Percentiles rank a stretch among this genome's conserved stretches.
Evolutionary conservation across 257 asterid species (phyloP).

Genomic region (Verbascum thapsus): DNA sequence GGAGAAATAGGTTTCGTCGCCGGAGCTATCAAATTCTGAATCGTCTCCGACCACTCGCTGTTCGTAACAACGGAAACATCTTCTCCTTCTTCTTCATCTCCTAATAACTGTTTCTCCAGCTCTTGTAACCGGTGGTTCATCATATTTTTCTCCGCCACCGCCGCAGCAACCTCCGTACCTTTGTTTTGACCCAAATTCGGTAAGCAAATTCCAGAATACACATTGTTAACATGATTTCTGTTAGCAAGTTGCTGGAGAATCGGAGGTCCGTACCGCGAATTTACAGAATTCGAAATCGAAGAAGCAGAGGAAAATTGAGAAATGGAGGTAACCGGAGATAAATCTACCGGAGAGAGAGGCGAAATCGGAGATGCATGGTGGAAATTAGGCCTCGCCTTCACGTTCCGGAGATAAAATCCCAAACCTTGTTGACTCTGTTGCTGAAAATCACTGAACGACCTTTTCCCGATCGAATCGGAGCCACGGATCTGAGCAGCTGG

Average conservation of each 20-base stretch:
- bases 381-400: conserved; percentile 56
- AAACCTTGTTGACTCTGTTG: conserved; percentile 46
- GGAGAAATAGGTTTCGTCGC: conserved; percentile 47
- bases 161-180: conserved; percentile 28
- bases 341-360: conserved; percentile 59
- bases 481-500: conserved; percentile 58
- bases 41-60: conserved; percentile 80
- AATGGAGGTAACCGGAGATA: conserved; percentile 41
- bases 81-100: conserved; percentile 60
- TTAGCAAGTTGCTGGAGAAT: conserved; percentile 45
- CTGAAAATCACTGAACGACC: conserved; percentile 68
- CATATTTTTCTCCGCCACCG: conserved; percentile 50
- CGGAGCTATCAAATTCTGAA: conserved; percentile 54
- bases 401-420: conserved; percentile 67
- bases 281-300: conserved; percentile 40
- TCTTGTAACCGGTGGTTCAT: conserved; percentile 63
- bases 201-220: conserved; percentile 28
- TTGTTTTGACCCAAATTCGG: conserved; percentile 44
- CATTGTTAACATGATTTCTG: conserved; percentile 24
- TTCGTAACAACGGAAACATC: conserved; percentile 54
- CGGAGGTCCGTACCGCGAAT: conserved; percentile 52
- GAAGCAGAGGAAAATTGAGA: conserved; percentile 42
- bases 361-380: conserved; percentile 58
- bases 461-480: conserved; percentile 57
- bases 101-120: conserved; percentile 73